Evolutionary conservation across 768 basidiomycete genomes (phyloP), one percentile per base, ranked within the genome.

Genomic region (Serendipita sp.): DNA sequence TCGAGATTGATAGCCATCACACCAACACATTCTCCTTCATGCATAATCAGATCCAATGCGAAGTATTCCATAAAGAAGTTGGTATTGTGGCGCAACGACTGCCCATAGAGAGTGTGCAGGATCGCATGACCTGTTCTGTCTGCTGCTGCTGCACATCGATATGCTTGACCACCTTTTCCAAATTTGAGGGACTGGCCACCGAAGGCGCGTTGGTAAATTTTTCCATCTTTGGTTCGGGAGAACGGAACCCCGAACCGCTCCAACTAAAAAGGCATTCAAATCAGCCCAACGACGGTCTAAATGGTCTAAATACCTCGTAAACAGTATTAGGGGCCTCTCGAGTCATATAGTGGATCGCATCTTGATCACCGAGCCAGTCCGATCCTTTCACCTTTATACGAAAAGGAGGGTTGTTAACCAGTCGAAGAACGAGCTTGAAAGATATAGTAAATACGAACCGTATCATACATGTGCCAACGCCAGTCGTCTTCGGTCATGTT

Each of bases 61-160:
- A 99, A 98, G 77, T 95, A 99, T 75, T 99, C 96, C 75, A 99
- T 98, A 80, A 99, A 99, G 78, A 97, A 99, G 77, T 98, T 95
- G 74, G 96, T 98, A 80, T 98, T 86, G 80, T 99, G 96, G 66
- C 92, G 88, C 67, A 99, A 84, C 66, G 95, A 98, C 79, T 99
- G 96, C 70, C 96, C 96, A 71, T 99, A 99, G 65, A 99, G 89
- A 7, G 95, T 97, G 80, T 99, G 96, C 48, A 99, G 84, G 72
- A 99, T 84, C 24, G 96, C 96, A 72, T 99, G 96, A 32, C 96
- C 96, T 4, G 96, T 99, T 74, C 96, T 90, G 75, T 99, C 96
- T 65, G 96, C 96, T 3, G 95, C 95, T 64, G 96, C 93, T 63
- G 96, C 96, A 73, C 95, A 98, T 67, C 96, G 91, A 75, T 99